Percentiles rank a stretch among this genome's conserved stretches.
Evolutionary conservation across 805 yeast genomes (phyloP).

Genomic region (Lachancea nothofagi): DNA sequence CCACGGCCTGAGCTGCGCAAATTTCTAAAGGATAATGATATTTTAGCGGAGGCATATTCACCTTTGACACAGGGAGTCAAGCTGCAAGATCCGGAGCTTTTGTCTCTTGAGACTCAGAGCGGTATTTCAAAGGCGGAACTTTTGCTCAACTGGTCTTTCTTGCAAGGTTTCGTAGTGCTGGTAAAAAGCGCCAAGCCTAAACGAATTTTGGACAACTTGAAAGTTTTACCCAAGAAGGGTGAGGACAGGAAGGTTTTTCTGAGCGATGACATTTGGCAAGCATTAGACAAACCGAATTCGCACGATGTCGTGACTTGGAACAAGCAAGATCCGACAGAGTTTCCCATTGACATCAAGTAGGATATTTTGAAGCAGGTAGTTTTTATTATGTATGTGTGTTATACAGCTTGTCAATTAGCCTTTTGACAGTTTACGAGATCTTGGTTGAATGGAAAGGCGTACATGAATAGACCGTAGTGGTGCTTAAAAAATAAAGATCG

Average conservation of each 20-base stretch:
- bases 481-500: too few relatives aligned
- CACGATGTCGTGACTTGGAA: conserved; percentile 38
- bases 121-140: conserved; percentile 54
- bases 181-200: conserved; percentile 55
- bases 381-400: too few relatives aligned
- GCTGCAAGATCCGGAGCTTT: conserved; percentile 48
- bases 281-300: conserved; percentile 44
- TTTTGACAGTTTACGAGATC: too few relatives aligned
- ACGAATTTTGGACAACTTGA: conserved; percentile 51
- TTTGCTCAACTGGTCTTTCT: conserved; percentile 64
- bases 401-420: too few relatives aligned
- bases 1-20: conserved; percentile 59
- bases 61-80: conserved; percentile 66
- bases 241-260: conserved; percentile 33
- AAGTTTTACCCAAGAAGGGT: conserved; percentile 23
- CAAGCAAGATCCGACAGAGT: conserved; percentile 6
- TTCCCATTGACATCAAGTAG: not conserved
- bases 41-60: conserved; percentile 69
- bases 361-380: too few relatives aligned
- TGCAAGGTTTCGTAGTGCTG: conserved; percentile 64
- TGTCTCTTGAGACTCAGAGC: conserved; percentile 43
- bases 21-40: conserved; percentile 48
- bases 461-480: too few relatives aligned
- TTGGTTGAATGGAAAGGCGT: too few relatives aligned
- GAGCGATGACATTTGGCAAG: conserved; percentile 36